Conservation (phyloP, 768 basidiomycete species). For the Mycena pura region DNA sequence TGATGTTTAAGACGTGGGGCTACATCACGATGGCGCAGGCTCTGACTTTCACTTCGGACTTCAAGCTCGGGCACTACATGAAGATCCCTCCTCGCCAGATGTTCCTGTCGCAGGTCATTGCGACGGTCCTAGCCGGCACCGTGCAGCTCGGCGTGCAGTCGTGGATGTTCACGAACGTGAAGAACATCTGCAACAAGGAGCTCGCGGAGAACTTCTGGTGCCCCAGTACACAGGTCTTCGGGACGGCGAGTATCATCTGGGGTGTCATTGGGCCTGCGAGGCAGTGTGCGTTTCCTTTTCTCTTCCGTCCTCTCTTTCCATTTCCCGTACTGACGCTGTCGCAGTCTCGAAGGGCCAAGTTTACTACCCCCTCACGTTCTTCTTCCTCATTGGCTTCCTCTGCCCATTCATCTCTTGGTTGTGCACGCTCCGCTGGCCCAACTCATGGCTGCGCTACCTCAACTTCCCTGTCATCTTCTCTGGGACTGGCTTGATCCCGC, state of each 20-base stretch:
- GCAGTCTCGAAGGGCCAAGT: conserved; percentile 63
- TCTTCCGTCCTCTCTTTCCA: neutral
- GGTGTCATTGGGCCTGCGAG: conserved; percentile 80
- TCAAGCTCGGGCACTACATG: conserved; percentile 84
- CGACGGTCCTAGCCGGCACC: conserved; percentile 73
- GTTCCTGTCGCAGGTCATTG: conserved; percentile 57
- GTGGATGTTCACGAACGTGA: conserved; percentile 78
- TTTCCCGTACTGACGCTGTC: neutral
- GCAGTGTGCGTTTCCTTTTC: conserved; percentile 42
- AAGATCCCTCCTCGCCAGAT: conserved; percentile 68
- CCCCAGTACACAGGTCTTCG: conserved; percentile 74
- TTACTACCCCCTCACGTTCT: conserved; percentile 68
- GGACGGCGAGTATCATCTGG: conserved; percentile 82
- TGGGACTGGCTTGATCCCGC: conserved; percentile 67
- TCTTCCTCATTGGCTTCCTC: conserved; percentile 79
- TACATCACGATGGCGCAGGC: conserved; percentile 68
- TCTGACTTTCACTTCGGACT: conserved; percentile 72
- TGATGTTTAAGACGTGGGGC: conserved; percentile 88
- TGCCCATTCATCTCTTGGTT: conserved; percentile 64
- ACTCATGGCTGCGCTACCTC: conserved; percentile 64
- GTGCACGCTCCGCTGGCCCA: conserved; percentile 65
- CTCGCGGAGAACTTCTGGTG: conserved; percentile 76
- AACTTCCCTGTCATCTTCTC: conserved; percentile 70
- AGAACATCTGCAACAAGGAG: conserved; percentile 57
- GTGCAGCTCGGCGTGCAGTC: conserved; percentile 76